Evolutionary conservation across 108 stramenopile genomes (phyloP).

Genomic region (Nannochloropsis granulata): DNA sequence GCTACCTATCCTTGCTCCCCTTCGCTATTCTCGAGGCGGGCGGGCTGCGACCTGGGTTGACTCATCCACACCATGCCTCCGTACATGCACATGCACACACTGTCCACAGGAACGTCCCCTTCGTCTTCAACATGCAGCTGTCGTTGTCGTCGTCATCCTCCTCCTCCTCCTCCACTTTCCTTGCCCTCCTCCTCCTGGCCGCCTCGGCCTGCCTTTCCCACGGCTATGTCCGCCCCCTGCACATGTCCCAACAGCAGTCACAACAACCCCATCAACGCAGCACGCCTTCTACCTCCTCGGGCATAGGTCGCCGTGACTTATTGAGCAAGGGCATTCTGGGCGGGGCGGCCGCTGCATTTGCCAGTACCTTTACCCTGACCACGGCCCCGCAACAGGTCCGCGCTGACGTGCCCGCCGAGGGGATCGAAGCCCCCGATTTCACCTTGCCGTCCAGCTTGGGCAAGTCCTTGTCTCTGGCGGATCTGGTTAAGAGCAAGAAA

Average conservation of each 20-base stretch:
- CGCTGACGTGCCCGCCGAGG: constrained; percentile 17
- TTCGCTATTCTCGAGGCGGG: too few species aligned
- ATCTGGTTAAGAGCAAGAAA: constrained; percentile 24
- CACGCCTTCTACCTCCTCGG: neutral
- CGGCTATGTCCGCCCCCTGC: neutral
- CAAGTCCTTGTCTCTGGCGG: constrained; percentile 21
- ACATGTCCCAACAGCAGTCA: neutral
- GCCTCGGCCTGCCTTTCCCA: neutral
- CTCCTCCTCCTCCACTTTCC: neutral
- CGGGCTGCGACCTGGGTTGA: too few species aligned
- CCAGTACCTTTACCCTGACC: neutral
- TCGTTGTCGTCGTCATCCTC: too few species aligned
- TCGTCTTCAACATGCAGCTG: too few species aligned
- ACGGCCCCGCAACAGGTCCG: neutral
- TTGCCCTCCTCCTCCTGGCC: neutral
- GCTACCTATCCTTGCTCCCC: too few species aligned
- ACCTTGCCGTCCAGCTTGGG: constrained; percentile 29
- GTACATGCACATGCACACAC: too few species aligned
- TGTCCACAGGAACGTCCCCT: too few species aligned
- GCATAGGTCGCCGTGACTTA: neutral
- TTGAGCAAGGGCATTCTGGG: neutral
- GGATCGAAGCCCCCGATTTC: constrained; percentile 26
- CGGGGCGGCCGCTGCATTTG: neutral
- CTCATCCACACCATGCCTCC: too few species aligned
- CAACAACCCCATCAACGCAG: neutral